phyloP scores from a whole-genome alignment of 768 basidiomycete species.

The Lentinula edodes region DNA sequence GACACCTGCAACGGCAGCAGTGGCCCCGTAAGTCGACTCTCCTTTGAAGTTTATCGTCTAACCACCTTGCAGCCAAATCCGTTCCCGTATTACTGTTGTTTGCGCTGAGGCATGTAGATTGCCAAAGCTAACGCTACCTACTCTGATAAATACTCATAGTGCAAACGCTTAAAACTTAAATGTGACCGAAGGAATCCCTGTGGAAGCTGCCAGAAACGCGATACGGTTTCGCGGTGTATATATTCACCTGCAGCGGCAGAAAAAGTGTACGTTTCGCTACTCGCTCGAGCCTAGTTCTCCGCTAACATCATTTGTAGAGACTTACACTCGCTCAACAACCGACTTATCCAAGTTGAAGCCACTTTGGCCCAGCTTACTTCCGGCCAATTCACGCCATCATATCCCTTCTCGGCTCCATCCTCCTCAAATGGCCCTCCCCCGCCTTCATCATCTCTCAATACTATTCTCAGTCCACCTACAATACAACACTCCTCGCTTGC shows the following conservation, averaged over 20 bases:
- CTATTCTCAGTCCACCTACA: constrained; percentile 7
- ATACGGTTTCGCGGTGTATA: constrained; percentile 64
- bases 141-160: constrained; percentile 36
- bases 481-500: constrained; percentile 44
- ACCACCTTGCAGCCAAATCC: constrained; percentile 44
- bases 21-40: neutral
- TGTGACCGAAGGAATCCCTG: constrained; percentile 79
- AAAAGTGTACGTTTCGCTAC: constrained; percentile 57
- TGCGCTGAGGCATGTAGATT: constrained; percentile 62
- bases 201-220: constrained; percentile 73
- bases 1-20: neutral
- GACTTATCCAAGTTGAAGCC: constrained; percentile 66
- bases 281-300: neutral
- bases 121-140: neutral
- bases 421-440: constrained; percentile 4
- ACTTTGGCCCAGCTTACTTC: constrained; percentile 45
- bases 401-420: constrained; percentile 11
- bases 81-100: constrained; percentile 74
- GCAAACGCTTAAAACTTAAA: constrained; percentile 83
- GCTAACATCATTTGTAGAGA: constrained; percentile 38
- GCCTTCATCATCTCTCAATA: constrained; percentile 1
- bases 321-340: constrained; percentile 78
- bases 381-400: constrained; percentile 22
- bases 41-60: neutral
- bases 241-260: constrained; percentile 82